These are phyloP conservation scores for Microbotryum saponariae DNA, from an alignment of 1,284 basidiomycete genomes.

Conservation along the genomic window DNA sequence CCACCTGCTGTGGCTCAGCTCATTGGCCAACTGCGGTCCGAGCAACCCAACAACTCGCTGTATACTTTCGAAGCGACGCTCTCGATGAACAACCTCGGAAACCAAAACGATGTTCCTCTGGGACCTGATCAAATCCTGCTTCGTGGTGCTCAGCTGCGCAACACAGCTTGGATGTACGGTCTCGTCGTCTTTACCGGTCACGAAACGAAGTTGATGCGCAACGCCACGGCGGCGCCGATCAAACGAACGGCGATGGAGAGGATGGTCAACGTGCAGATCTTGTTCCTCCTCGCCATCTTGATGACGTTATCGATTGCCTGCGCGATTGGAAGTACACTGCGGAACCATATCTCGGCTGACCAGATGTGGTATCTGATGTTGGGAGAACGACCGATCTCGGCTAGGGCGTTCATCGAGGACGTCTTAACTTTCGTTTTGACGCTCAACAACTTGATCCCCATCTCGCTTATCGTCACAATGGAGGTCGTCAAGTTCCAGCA, in stretches of 20 bases:
- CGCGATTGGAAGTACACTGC: constrained; percentile 82
- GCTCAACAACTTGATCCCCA: constrained; percentile 98
- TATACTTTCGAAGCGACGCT: constrained; percentile 81
- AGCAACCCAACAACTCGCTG: constrained; percentile 94
- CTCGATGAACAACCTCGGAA: constrained; percentile 38
- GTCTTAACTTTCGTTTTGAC: constrained; percentile 97
- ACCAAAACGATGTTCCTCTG: constrained; percentile 66
- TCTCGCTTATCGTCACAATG: constrained; percentile 98
- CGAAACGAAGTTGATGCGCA: constrained; percentile 97
- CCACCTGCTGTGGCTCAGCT: constrained; percentile 67
- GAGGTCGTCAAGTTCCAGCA: constrained; percentile 99
- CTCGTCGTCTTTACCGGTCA: constrained; percentile 92
- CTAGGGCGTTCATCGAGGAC: constrained; percentile 58
- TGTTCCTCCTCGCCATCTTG: constrained; percentile 87
- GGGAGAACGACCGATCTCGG: constrained; percentile 43
- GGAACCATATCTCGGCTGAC: constrained; percentile 45
- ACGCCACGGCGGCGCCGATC: constrained; percentile 86
- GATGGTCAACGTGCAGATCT: constrained; percentile 92
- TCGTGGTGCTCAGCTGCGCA: constrained; percentile 89
- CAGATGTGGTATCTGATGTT: constrained; percentile 46
- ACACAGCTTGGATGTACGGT: constrained; percentile 95
- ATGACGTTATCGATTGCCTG: constrained; percentile 82
- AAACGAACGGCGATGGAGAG: constrained; percentile 93
- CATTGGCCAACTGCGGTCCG: constrained; percentile 76
- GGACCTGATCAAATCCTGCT: constrained; percentile 92